These are phyloP conservation scores for Globisporangium abappressorium DNA, from an alignment of 352 stramenopile genomes.

Conservation along the genomic window DNA sequence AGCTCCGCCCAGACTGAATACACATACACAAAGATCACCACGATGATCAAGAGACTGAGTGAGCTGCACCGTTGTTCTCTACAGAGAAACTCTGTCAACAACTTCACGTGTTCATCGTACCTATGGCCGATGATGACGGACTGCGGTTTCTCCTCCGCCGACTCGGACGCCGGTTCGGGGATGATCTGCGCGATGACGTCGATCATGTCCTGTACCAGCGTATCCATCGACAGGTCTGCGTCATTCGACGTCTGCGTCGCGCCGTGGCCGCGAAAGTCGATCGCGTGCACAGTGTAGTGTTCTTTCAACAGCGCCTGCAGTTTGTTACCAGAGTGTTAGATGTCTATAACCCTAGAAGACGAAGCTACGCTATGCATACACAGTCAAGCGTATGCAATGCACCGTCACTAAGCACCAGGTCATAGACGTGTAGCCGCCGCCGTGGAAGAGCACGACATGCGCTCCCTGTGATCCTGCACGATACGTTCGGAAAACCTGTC, in stretches of 20 bases:
- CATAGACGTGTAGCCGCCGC: conserved; percentile 84
- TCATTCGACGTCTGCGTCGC: conserved; percentile 54
- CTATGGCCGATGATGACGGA: conserved; percentile 82
- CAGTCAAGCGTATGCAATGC: neutral
- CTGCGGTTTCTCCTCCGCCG: conserved; percentile 33
- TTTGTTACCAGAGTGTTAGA: neutral
- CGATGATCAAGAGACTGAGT: neutral
- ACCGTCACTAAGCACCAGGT: conserved; percentile 83
- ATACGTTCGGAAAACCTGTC: conserved; percentile 80
- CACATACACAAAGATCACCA: neutral
- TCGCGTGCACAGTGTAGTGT: conserved; percentile 71
- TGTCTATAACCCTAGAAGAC: neutral
- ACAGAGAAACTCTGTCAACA: neutral
- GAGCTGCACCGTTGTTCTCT: neutral
- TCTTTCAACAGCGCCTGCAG: conserved; percentile 69
- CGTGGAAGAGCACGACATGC: conserved; percentile 81
- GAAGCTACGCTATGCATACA: neutral
- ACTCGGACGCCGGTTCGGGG: conserved; percentile 24
- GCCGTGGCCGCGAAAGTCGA: conserved; percentile 85
- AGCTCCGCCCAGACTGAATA: conserved; percentile 73
- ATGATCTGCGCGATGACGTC: conserved; percentile 53
- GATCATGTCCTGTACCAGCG: conserved; percentile 70
- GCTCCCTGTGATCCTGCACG: conserved; percentile 58
- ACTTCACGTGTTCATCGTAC: conserved; percentile 19
- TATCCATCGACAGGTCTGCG: conserved; percentile 68